Evolutionary conservation across 805 yeast species (phyloP), one percentile per base, ranked within the genome.

Genomic region (Starmera dryadoides): DNA sequence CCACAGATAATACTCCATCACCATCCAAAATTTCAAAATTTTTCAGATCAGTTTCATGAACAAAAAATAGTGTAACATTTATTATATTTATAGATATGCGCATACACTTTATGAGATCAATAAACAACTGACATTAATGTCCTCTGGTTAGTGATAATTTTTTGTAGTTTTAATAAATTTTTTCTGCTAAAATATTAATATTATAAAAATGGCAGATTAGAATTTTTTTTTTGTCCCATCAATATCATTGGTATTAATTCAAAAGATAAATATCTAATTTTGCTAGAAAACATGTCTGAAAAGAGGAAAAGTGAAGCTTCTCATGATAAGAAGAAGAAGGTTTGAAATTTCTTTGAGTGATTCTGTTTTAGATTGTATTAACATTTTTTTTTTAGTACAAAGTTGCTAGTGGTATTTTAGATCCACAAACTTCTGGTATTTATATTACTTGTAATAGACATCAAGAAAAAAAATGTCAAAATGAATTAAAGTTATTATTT

Each of bases 361-460:
- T 4, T 30, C 18, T 16, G 18, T 30, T 9, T 4, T 30, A 8
- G 7, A 5, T 11, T 16, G 8, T 18, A 19, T 12, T 16, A 31
- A 31, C 33, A 12, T 31, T 11, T 18, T 6, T 19, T 18, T 10
- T 31, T 31, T 17, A 66, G 59, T 75, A 65, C 58, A 75, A 73
- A 48, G 46, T 56, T 6, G 64, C 68, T 16, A 53, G 64, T 2
- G 76, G 76, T 8, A 64, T 76, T 39, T 60, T 89, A 16, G 96
- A 89, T 52, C 95, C 96, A 0, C 82, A 82, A 30, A 84, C 93
- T 39, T 65, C 81, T 30, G 98, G 98, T 0, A 70, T 93, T 1
- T 93, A 85, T 60, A 95, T 88, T 11, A 85, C 98, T 0, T 91
- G 97, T 59, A 75, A 78, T 36, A 71, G 96, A 49, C 82, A 83